Evolutionary conservation across 768 basidiomycete genomes (phyloP).

Genomic region (Suillus occidentalis): DNA sequence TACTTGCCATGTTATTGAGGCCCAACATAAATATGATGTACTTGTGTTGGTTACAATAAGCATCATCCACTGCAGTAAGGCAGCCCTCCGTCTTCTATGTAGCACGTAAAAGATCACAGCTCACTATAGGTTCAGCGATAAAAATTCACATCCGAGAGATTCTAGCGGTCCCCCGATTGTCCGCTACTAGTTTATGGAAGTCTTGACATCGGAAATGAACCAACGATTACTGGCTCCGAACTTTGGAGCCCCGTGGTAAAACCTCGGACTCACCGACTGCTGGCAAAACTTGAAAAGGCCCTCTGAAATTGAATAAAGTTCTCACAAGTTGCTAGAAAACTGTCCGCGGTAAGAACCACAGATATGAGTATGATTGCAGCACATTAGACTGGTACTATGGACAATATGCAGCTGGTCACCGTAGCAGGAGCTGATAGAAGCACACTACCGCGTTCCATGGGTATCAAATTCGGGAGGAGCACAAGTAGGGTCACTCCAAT

Average conservation of each 20-base stretch:
- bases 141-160: background rate
- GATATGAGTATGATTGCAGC: background rate
- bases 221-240: conserved; percentile 2
- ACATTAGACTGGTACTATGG: background rate
- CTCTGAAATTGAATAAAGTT: conserved; percentile 1
- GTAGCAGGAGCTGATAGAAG: background rate
- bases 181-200: conserved; percentile 1
- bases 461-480: conserved; percentile 8
- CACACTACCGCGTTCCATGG: background rate
- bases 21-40: background rate
- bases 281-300: background rate
- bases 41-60: background rate
- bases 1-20: background rate
- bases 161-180: conserved; percentile 1
- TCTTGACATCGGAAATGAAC: conserved; percentile 4
- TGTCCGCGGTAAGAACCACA: background rate
- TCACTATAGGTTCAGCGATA: background rate
- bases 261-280: conserved; percentile 3
- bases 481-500: conserved; percentile 3
- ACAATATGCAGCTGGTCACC: background rate
- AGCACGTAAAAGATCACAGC: background rate
- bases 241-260: background rate
- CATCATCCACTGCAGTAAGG: background rate
- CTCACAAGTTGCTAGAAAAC: background rate
- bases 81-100: background rate